Conservation (phyloP, 208 protist species). For the Wallacemonas sp. region DNA sequence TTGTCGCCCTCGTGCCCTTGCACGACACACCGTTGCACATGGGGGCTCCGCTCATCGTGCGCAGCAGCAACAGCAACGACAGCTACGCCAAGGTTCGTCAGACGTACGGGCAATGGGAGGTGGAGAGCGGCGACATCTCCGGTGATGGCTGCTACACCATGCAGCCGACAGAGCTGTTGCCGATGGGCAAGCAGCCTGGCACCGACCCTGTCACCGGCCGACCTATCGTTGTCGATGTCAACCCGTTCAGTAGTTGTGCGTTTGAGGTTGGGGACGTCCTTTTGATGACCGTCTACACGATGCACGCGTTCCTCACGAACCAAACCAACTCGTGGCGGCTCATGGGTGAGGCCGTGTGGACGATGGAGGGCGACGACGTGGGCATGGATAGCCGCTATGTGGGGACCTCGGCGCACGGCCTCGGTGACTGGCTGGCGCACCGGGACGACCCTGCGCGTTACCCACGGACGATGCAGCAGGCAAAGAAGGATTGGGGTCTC, state of each 20-base stretch:
- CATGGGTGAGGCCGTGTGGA: conserved; percentile 76
- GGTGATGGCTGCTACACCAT: conserved; percentile 82
- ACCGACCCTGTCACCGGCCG: conserved; percentile 56
- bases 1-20: conserved; percentile 72
- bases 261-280: conserved; percentile 78
- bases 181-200: conserved; percentile 60
- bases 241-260: conserved; percentile 62
- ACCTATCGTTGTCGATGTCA: conserved; percentile 62
- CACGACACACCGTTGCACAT: conserved; percentile 80
- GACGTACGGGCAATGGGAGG: conserved; percentile 85
- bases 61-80: conserved; percentile 69
- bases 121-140: conserved; percentile 61
- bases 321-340: conserved; percentile 67
- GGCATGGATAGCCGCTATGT: conserved; percentile 80
- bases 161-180: conserved; percentile 59
- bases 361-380: conserved; percentile 84
- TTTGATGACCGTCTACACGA: conserved; percentile 84
- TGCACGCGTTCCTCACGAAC: conserved; percentile 80
- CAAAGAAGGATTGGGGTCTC: conserved; percentile 74
- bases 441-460: conserved; percentile 52
- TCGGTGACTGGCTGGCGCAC: conserved; percentile 44
- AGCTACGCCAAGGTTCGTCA: conserved; percentile 56
- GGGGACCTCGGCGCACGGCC: conserved; percentile 43
- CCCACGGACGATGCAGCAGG: conserved; percentile 52
- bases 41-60: conserved; percentile 72